Conservation (phyloP, 78 protist species). For the Dictyostelium capitatum region DNA sequence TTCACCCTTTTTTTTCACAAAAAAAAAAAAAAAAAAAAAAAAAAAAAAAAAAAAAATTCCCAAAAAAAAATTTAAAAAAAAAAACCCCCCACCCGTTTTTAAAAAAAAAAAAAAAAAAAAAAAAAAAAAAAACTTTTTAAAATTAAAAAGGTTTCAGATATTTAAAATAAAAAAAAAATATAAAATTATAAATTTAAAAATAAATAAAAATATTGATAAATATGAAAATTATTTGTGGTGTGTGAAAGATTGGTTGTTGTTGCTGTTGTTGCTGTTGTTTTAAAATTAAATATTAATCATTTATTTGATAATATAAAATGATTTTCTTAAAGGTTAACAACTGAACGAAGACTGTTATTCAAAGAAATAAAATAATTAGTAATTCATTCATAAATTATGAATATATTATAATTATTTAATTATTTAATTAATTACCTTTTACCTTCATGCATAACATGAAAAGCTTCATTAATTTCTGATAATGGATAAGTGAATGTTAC, state of each 20-base stretch:
- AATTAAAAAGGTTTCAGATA: no score
- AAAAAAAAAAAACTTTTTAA: not conserved
- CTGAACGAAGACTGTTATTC: conserved; percentile 33
- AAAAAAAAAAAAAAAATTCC: not conserved
- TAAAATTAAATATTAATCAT: not conserved
- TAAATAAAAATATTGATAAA: no score
- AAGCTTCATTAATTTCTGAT: conserved; percentile 80
- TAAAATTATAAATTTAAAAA: no score
- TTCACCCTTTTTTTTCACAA: not conserved
- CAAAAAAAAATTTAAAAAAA: no score
- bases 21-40: no score
- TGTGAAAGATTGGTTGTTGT: no score
- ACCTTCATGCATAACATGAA: conserved; percentile 86
- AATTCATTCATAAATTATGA: no score
- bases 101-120: no score
- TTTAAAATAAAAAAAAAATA: no score
- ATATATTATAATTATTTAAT: no score
- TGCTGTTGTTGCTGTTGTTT: not conserved
- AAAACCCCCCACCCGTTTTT: no score
- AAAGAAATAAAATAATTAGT: not conserved
- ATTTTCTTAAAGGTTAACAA: conserved; percentile 30
- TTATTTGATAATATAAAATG: no score
- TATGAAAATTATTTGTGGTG: not conserved
- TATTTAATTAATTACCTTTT: conserved; percentile 28
- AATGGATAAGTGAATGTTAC: conserved; percentile 75